These are phyloP conservation scores for Trichoderma aggressivum DNA, from an alignment of 2,329 filamentous ascomycete species.

Conservation along the genomic window DNA sequence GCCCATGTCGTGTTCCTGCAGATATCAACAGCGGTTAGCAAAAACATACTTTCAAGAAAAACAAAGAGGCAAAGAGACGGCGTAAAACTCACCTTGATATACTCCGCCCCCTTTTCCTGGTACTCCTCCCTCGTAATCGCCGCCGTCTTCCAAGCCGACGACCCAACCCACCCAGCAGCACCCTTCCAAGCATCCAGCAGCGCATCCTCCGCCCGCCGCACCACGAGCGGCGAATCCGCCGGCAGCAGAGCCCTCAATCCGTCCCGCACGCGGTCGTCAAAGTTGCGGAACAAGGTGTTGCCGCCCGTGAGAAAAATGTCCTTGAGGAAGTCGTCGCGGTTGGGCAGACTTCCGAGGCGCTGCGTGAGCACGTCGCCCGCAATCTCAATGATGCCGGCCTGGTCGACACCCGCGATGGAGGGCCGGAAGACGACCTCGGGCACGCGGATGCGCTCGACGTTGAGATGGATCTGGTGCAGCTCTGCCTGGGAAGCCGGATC, in stretches of 20 bases:
- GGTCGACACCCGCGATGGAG: conserved; percentile 85
- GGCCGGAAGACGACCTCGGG: conserved; percentile 93
- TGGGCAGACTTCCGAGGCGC: conserved; percentile 58
- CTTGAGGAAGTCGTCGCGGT: conserved; percentile 67
- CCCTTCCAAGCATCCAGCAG: conserved; percentile 90
- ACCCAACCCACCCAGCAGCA: conserved; percentile 78
- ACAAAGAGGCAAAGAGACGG: background rate
- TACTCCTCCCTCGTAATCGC: conserved; percentile 80
- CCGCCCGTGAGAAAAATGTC: conserved; percentile 96
- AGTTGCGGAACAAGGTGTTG: conserved; percentile 79
- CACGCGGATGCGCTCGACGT: conserved; percentile 92
- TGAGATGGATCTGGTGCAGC: conserved; percentile 86
- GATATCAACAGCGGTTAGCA: background rate
- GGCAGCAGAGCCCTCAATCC: conserved; percentile 74
- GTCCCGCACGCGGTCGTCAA: conserved; percentile 74
- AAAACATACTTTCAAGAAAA: background rate
- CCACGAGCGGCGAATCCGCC: conserved; percentile 60
- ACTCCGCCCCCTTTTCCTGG: conserved; percentile 86
- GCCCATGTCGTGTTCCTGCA: conserved; percentile 63
- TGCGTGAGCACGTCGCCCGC: conserved; percentile 85
- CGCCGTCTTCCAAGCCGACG: conserved; percentile 56
- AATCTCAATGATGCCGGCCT: conserved; percentile 90
- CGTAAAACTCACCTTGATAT: conserved; percentile 67
- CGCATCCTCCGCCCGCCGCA: conserved; percentile 72
- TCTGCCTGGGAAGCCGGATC: conserved; percentile 75